Evolutionary conservation across 768 basidiomycete genomes (phyloP), one percentile per base, ranked within the genome.

Genomic region (Tulasnella sp.): DNA sequence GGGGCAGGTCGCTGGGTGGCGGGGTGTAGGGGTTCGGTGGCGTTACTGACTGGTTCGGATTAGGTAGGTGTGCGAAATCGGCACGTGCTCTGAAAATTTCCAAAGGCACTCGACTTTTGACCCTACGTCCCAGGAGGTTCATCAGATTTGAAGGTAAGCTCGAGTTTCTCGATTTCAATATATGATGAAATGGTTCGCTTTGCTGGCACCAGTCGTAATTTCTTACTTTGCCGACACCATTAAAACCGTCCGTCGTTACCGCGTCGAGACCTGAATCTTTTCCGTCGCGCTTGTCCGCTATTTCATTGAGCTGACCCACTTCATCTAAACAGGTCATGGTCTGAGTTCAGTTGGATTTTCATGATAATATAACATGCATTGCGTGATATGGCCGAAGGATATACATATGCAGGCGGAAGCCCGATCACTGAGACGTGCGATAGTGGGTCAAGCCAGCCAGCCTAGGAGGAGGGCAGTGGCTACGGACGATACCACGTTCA

Each of bases 401-500:
- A n/a, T n/a, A n/a, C n/a, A n/a, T n/a, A n/a, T n/a, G n/a, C n/a
- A n/a, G n/a, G n/a, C n/a, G n/a, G n/a, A n/a, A n/a, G n/a, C n/a
- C n/a, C n/a, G n/a, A n/a, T n/a, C n/a, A n/a, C n/a, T n/a, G n/a
- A n/a, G n/a, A n/a, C n/a, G n/a, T n/a, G n/a, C n/a, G 22, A 52
- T 12, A 26, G 11, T 3, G 7, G 26, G 12, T 76, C 72, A 83
- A 17, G 82, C 82, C 37, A 83, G 70, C 29, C 47, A 72, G 1
- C 80, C 84, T 1, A 83, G 76, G 26, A 79, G 72, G 11, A 82
- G 41, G 1, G 81, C 82, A 0, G 83, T 82, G 6, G 79, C 62
- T n/a, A 79, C 76, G 9, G 83, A 82, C 3, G 84, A 85, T 0
- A 85, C 35, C 5, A 84, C 72, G 75, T 86, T 86, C 74, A 86